Base-by-base conservation (phyloP, 495 filamentous ascomycete genomes). In the Aspergillus taichungensis region DNA sequence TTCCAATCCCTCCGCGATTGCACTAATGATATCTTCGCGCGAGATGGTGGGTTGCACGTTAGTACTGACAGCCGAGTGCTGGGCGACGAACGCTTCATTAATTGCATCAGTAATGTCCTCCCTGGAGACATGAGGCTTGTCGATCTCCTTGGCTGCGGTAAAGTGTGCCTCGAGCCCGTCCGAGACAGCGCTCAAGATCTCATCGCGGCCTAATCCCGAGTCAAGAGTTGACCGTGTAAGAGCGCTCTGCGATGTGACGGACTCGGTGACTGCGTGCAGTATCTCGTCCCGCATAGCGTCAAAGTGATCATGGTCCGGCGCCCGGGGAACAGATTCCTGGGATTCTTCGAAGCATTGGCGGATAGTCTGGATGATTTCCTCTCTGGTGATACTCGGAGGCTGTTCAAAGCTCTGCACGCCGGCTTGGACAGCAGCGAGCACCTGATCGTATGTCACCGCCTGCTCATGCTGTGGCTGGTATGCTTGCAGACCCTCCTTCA, bases 401-500 rank as follows among this genome's bases (percentile, higher is more conserved):
- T 75, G 76, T 28, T 85, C 80, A 10, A 85, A 91, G 51, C 87
- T 77, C 54, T 88, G 82, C 51, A 95, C 60, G 7, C 85, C 87
- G 52, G 87, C 82, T 31, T 84, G 77, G n/a, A 96, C 82, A 36
- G 86, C 86, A 30, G 81, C 74, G 43, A 88, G 77, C 7, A 95
- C 82, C 49, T 94, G 87, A 0, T 91, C 85, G 46, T 82, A 79
- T 11, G 78, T 84, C 10, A 84, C 78, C 10, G 73, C 75, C 35
- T 68, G 59, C 33, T 76, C 58, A 31, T 77, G 64, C 37, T 70
- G 71, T 1, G 82, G 81, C 33, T 79, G 74, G 50, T 89, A 90
- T 29, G 83, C 75, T 51, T 84, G 80, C 7, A 96, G 71, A 5
- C 90, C 90, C 60, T 96, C 84, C 47, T 81, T 76, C 14, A 96